Percentiles rank a stretch among this genome's conserved stretches.
Evolutionary conservation across 1,139 yeast species (phyloP).

Genomic region (Spencermartinsiella ligniputridi): DNA sequence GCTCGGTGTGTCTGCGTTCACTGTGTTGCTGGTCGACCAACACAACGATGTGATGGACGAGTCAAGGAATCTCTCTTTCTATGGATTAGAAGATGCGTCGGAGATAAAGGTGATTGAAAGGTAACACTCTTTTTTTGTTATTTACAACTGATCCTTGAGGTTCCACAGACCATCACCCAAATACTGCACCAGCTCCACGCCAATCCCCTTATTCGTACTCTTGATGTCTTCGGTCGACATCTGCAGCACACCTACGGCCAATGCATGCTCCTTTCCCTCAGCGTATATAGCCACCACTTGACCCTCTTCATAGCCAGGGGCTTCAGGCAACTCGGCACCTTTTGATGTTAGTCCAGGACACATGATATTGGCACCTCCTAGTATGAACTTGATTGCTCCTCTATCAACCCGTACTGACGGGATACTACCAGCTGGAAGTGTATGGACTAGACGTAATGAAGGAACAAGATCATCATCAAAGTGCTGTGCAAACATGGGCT

Average conservation of each 20-base stretch:
- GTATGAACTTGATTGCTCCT: constrained; percentile 92
- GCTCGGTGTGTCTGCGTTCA: constrained; percentile 17
- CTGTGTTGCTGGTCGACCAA: constrained; percentile 13
- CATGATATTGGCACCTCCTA: constrained; percentile 95
- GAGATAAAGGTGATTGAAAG: not conserved
- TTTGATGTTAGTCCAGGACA: constrained; percentile 94
- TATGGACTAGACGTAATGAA: constrained; percentile 70
- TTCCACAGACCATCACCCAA: constrained; percentile 74
- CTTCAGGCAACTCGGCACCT: constrained; percentile 81
- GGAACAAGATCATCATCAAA: constrained; percentile 79
- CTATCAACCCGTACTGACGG: constrained; percentile 90
- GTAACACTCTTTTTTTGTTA: not conserved
- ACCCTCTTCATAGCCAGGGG: constrained; percentile 52
- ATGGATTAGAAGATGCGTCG: constrained; percentile 27
- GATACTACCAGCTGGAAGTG: constrained; percentile 47
- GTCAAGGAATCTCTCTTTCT: constrained; percentile 37
- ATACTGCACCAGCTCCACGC: constrained; percentile 79
- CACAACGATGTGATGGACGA: constrained; percentile 32
- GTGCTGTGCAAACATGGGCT: constrained; percentile 75
- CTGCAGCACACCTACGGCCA: constrained; percentile 80
- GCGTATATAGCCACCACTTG: constrained; percentile 79
- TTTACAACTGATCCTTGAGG: constrained; percentile 6
- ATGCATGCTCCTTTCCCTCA: constrained; percentile 86
- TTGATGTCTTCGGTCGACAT: constrained; percentile 93
- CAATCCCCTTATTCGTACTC: constrained; percentile 79